Percentiles rank a stretch among this genome's conserved stretches.
Conservation (phyloP, 306 rosid species). For the Lathyrus tuberosus region DNA sequence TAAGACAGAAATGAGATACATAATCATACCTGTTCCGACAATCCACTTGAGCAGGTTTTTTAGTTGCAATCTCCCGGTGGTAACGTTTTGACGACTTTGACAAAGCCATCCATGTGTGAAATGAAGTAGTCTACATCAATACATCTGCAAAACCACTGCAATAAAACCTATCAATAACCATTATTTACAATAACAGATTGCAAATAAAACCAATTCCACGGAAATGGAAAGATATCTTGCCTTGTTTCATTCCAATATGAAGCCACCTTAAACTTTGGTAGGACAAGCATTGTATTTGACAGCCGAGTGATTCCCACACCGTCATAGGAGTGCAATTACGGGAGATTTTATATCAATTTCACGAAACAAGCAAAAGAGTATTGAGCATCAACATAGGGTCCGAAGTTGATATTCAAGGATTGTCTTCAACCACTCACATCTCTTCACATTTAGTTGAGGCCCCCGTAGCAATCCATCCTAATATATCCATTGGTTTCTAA, state of each 20-base stretch:
- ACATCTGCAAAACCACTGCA: conserved; percentile 81
- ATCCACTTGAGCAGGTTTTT: conserved; percentile 73
- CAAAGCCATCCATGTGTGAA: conserved; percentile 65
- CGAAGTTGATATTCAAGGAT: conserved; percentile 27
- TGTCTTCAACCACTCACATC: conserved; percentile 60
- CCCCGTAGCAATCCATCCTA: conserved; percentile 91
- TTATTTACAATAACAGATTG: not conserved
- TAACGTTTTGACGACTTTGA: conserved; percentile 69
- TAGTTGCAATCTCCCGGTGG: conserved; percentile 69
- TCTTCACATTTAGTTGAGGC: conserved; percentile 90
- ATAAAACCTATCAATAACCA: conserved; percentile 28
- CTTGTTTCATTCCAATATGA: conserved; percentile 93
- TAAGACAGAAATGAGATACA: conserved; percentile 3
- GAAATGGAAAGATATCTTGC: conserved; percentile 42
- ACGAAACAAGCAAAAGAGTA: conserved; percentile 34
- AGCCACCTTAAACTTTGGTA: conserved; percentile 95
- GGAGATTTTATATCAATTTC: conserved; percentile 27
- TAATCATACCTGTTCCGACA: conserved; percentile 81
- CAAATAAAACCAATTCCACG: conserved; percentile 11
- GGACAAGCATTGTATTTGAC: conserved; percentile 78
- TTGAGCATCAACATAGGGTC: not conserved
- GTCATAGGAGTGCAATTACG: conserved; percentile 73
- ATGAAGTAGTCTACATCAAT: conserved; percentile 68
- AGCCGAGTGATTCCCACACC: conserved; percentile 87
- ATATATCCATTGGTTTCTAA: conserved; percentile 75